Percentiles rank a stretch among this genome's conserved stretches.
These are phyloP conservation scores for Nymphaea thermarum DNA, from an alignment of 164 flowering plant genomes.

Conservation along the genomic window DNA sequence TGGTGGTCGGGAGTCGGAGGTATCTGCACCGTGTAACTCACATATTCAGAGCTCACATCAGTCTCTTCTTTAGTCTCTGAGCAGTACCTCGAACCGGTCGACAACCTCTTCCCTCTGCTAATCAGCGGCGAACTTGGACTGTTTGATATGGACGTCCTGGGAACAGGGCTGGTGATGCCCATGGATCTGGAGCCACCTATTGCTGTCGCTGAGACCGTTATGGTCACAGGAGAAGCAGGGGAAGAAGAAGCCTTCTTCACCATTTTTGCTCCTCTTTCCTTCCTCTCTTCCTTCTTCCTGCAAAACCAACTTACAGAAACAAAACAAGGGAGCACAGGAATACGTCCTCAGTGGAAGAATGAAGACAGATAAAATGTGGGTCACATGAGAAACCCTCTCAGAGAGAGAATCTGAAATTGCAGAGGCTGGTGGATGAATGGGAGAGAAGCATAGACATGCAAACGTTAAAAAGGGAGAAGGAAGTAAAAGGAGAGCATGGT, in stretches of 20 bases:
- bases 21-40: conserved; percentile 68
- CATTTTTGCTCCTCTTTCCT: conserved; percentile 18
- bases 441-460: background rate
- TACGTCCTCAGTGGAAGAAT: no score
- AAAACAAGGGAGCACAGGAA: background rate
- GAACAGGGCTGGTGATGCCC: conserved; percentile 56
- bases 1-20: conserved; percentile 81
- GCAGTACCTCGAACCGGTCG: conserved; percentile 35
- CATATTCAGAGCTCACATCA: conserved; percentile 36
- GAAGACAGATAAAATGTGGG: background rate
- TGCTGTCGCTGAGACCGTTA: conserved; percentile 50
- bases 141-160: conserved; percentile 43
- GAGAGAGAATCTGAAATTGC: background rate
- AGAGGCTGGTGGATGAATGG: no score
- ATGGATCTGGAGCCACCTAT: conserved; percentile 30
- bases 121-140: conserved; percentile 47
- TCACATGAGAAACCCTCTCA: background rate
- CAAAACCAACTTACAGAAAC: background rate
- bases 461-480: background rate
- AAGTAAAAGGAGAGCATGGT: background rate
- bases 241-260: conserved; percentile 40
- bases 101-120: conserved; percentile 15
- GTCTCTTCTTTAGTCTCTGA: conserved; percentile 26
- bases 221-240: conserved; percentile 62
- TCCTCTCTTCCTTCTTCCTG: background rate